Evolutionary conservation across 202 grass and related monocot genomes (phyloP).

Genomic region (Dendrocalamus latiflorus): DNA sequence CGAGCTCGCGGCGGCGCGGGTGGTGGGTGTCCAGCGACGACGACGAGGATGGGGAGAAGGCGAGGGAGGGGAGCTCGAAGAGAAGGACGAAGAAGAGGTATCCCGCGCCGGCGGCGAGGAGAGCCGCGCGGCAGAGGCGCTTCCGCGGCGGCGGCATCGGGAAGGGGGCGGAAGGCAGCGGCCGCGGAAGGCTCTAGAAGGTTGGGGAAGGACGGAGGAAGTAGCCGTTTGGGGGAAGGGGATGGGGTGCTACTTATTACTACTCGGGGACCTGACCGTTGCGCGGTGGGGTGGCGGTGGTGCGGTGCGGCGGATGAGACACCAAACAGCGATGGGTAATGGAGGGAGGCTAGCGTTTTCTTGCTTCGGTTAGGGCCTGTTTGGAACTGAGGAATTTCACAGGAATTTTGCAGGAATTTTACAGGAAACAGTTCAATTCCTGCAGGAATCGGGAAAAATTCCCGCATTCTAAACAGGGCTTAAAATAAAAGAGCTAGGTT

Average conservation of each 20-base stretch:
- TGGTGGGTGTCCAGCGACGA: conserved; percentile 19
- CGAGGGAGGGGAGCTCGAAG: conserved; percentile 62
- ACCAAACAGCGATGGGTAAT: not conserved
- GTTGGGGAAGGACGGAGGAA: not conserved
- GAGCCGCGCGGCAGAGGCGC: conserved; percentile 22
- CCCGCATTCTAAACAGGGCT: too few relatives aligned
- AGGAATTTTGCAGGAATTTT: too few relatives aligned
- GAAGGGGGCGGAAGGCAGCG: not conserved
- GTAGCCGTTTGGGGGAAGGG: conserved; percentile 31
- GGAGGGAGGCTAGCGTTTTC: too few relatives aligned
- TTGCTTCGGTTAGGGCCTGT: too few relatives aligned
- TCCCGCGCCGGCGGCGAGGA: conserved; percentile 23
- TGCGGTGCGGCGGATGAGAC: not conserved
- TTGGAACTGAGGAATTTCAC: too few relatives aligned
- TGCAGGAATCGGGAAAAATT: too few relatives aligned
- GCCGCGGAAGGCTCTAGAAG: conserved; percentile 19
- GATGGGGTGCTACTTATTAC: conserved; percentile 6
- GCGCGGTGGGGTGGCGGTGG: too few relatives aligned
- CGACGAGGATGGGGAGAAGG: not conserved
- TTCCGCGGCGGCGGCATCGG: conserved; percentile 15
- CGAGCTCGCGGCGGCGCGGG: conserved; percentile 45
- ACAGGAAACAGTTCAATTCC: too few relatives aligned
- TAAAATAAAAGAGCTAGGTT: too few relatives aligned
- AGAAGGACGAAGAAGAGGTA: conserved; percentile 62
- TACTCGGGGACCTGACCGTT: conserved; percentile 20